Percentiles rank a stretch among this genome's conserved stretches.
Conservation (phyloP, 805 yeast species). For the Nakazawaea molendinolei region DNA sequence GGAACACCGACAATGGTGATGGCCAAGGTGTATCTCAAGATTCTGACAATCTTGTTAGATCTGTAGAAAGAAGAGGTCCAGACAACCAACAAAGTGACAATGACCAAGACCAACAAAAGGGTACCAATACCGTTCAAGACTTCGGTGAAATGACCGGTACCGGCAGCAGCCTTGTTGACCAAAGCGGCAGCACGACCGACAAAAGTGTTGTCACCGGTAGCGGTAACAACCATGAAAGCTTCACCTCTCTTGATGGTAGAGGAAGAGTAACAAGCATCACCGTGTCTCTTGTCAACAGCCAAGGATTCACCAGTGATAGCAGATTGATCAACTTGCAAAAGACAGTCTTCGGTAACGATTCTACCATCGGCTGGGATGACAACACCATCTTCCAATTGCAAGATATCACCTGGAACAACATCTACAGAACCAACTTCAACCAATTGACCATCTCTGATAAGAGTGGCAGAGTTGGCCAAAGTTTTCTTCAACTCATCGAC, state of each 20-base stretch:
- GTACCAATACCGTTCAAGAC: conserved; percentile 98
- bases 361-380: conserved; percentile 93
- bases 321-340: conserved; percentile 91
- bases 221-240: conserved; percentile 87
- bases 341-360: conserved; percentile 75
- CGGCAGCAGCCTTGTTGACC: conserved; percentile 90
- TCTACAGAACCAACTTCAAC: conserved; percentile 76
- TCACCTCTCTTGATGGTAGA: conserved; percentile 96
- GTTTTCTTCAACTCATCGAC: conserved; percentile 95
- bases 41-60: conserved; percentile 76
- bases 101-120: conserved; percentile 79
- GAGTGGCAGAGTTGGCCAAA: conserved; percentile 82
- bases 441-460: conserved; percentile 75
- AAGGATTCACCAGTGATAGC: conserved; percentile 97
- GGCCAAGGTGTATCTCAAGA: conserved; percentile 88
- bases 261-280: conserved; percentile 85
- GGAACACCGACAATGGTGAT: conserved; percentile 97
- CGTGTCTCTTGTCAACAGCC: conserved; percentile 87
- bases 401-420: conserved; percentile 92
- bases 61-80: conserved; percentile 96
- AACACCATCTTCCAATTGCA: conserved; percentile 88
- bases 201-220: conserved; percentile 93
- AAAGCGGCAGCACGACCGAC: conserved; percentile 97
- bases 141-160: conserved; percentile 94
- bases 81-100: conserved; percentile 78